These are phyloP conservation scores for Patellaria atrata DNA, from an alignment of 495 filamentous ascomycete genomes.

Conservation along the genomic window DNA sequence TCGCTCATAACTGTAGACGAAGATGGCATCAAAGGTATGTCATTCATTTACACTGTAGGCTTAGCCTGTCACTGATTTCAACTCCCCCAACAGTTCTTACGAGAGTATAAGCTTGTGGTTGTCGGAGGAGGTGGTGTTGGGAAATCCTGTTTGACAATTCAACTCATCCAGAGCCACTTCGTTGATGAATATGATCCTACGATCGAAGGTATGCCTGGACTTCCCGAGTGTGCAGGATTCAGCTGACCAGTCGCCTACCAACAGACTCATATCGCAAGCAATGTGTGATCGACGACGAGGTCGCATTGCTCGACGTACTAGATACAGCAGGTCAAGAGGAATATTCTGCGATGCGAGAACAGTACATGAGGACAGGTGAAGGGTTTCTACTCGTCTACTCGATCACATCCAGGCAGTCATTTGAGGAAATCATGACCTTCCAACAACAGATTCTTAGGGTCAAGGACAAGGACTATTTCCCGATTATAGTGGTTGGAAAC, in stretches of 20 bases:
- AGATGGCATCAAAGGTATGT: slow-evolving; percentile 22
- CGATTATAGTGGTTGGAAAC: slow-evolving; percentile 98
- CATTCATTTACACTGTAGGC: not conserved
- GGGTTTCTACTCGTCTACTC: slow-evolving; percentile 96
- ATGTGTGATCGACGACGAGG: slow-evolving; percentile 95
- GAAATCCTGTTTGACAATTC: slow-evolving; percentile 98
- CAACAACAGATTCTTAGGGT: slow-evolving; percentile 97
- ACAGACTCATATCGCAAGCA: slow-evolving; percentile 98
- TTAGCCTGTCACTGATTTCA: slow-evolving; percentile 1
- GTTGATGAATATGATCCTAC: slow-evolving; percentile 99
- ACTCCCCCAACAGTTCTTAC: slow-evolving; percentile 53
- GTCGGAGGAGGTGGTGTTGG: slow-evolving; percentile 96
- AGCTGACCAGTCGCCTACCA: slow-evolving; percentile 10
- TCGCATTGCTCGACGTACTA: slow-evolving; percentile 90
- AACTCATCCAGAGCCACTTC: slow-evolving; percentile 97
- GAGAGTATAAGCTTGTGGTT: slow-evolving; percentile 98
- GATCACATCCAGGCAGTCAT: slow-evolving; percentile 91
- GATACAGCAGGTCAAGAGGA: slow-evolving; percentile 98
- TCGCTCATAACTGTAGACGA: too few relatives aligned
- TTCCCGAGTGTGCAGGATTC: not conserved
- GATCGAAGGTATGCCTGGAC: slow-evolving; percentile 71
- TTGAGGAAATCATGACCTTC: slow-evolving; percentile 96
- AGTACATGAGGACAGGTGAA: slow-evolving; percentile 99
- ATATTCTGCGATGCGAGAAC: slow-evolving; percentile 98
- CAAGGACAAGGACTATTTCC: slow-evolving; percentile 99